Percentiles rank a stretch among this genome's conserved stretches.
phyloP scores from a whole-genome alignment of 2,329 filamentous ascomycete genomes.

The Aspergillus sp. region DNA sequence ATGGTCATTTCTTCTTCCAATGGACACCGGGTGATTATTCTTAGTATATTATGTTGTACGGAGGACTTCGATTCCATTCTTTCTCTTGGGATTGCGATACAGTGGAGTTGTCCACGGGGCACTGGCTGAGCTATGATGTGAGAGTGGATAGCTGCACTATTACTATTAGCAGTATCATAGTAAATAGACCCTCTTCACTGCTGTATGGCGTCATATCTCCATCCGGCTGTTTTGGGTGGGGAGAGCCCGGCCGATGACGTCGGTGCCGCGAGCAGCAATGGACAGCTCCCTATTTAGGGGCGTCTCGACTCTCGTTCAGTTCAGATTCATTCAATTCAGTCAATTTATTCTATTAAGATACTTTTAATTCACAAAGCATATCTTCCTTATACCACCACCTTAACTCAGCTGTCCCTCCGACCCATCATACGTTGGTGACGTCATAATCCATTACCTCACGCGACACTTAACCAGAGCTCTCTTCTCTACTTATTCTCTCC shows the following conservation, averaged over 20 bases:
- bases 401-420: slow-evolving; percentile 3
- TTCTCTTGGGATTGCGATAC: not conserved
- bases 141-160: too few relatives aligned
- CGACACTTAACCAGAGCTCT: not conserved
- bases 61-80: not conserved
- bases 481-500: not conserved
- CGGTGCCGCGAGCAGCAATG: too few relatives aligned
- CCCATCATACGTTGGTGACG: slow-evolving; percentile 11
- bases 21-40: too few relatives aligned
- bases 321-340: too few relatives aligned
- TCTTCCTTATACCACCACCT: slow-evolving; percentile 2
- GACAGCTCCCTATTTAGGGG: not conserved
- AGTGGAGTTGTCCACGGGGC: not conserved
- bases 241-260: too few relatives aligned
- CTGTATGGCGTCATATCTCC: too few relatives aligned
- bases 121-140: not conserved
- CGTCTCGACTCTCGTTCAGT: too few relatives aligned
- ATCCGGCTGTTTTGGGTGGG: too few relatives aligned
- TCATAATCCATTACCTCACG: slow-evolving; percentile 17
- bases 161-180: too few relatives aligned
- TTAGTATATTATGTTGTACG: too few relatives aligned
- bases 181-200: too few relatives aligned
- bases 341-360: not conserved
- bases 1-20: too few relatives aligned
- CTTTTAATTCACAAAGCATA: not conserved